A percentile compares a stretch with the other conserved stretches of the same genome.
Evolutionary conservation across 2,329 filamentous ascomycete genomes (phyloP).

Genomic region (Colletotrichum lindemuthianum): DNA sequence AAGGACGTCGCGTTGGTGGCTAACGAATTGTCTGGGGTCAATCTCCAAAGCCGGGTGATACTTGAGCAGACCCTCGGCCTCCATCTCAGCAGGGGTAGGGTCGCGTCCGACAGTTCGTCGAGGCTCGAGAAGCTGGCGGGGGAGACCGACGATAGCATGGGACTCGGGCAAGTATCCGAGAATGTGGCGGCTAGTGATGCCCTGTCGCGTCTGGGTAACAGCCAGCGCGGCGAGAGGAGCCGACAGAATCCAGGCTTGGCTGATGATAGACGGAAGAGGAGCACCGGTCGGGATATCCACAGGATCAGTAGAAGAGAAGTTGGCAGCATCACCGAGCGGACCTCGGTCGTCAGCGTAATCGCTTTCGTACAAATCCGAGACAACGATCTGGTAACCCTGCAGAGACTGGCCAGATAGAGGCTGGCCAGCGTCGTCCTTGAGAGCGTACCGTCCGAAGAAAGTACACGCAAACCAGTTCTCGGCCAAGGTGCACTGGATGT

Average conservation of each 20-base stretch:
- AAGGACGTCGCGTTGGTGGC: conserved; percentile 83
- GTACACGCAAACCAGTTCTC: conserved; percentile 98
- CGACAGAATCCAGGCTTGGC: conserved; percentile 83
- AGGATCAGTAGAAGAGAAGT: conserved; percentile 82
- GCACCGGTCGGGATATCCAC: conserved; percentile 64
- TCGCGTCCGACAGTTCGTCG: conserved; percentile 88
- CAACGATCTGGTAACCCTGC: conserved; percentile 86
- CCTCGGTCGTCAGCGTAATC: conserved; percentile 85
- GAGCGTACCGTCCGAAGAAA: conserved; percentile 71
- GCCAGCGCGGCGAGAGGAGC: conserved; percentile 82
- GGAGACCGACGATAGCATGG: conserved; percentile 81
- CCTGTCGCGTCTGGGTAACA: conserved; percentile 90
- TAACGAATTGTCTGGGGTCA: conserved; percentile 82
- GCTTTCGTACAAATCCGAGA: conserved; percentile 93
- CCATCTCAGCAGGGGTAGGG: conserved; percentile 78
- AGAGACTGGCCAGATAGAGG: conserved; percentile 60
- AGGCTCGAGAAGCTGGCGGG: conserved; percentile 82
- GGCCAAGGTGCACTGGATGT: conserved; percentile 80
- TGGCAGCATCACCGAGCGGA: conserved; percentile 73
- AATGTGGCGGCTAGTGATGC: conserved; percentile 85
- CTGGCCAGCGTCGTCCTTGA: conserved; percentile 57
- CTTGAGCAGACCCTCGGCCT: conserved; percentile 79
- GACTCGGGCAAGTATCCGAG: conserved; percentile 80
- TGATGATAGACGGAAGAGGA: conserved; percentile 77
- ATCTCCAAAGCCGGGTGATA: conserved; percentile 85